Evolutionary conservation across 2,329 filamentous ascomycete species (phyloP).

Genomic region (Diplodia corticola): DNA sequence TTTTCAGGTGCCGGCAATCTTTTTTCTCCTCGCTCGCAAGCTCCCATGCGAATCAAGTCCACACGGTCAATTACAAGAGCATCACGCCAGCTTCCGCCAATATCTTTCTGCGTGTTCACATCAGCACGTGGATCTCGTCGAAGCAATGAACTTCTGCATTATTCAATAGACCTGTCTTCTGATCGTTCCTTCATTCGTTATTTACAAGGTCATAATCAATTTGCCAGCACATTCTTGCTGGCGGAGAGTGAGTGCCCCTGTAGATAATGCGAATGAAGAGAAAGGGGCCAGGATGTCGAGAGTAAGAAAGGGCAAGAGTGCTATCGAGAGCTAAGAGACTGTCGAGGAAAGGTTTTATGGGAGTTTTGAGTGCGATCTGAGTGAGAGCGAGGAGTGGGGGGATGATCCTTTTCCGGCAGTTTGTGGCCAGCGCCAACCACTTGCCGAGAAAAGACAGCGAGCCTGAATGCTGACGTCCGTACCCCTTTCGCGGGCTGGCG

Average conservation of each 20-base stretch:
- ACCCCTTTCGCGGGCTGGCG: slow-evolving; percentile 28
- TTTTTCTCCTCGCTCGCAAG: not conserved
- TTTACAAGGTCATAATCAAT: slow-evolving; percentile 22
- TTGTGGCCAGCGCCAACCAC: slow-evolving; percentile 3
- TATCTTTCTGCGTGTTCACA: not conserved
- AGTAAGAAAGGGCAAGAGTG: slow-evolving; percentile 22
- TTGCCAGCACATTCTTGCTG: slow-evolving; percentile 17
- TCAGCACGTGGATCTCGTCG: not conserved
- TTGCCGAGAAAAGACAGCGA: slow-evolving; percentile 29
- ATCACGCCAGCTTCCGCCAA: not conserved
- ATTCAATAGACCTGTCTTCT: slow-evolving; percentile 18
- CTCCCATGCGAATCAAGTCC: not conserved
- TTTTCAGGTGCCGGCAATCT: not conserved
- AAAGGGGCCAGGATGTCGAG: slow-evolving; percentile 18
- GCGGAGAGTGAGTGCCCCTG: slow-evolving; percentile 24
- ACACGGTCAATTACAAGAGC: not conserved
- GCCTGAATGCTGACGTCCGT: slow-evolving; percentile 29
- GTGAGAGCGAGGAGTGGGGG: slow-evolving; percentile 19
- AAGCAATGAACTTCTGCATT: slow-evolving; percentile 16
- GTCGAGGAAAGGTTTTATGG: slow-evolving; percentile 21
- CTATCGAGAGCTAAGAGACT: slow-evolving; percentile 23
- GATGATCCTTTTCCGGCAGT: slow-evolving; percentile 7
- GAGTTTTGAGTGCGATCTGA: slow-evolving; percentile 21
- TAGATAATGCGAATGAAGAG: slow-evolving; percentile 24
- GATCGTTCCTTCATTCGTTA: slow-evolving; percentile 23